These are phyloP conservation scores for Coemansia biformis DNA, from an alignment of 192 early-diverging fungal genomes.

Conservation along the genomic window DNA sequence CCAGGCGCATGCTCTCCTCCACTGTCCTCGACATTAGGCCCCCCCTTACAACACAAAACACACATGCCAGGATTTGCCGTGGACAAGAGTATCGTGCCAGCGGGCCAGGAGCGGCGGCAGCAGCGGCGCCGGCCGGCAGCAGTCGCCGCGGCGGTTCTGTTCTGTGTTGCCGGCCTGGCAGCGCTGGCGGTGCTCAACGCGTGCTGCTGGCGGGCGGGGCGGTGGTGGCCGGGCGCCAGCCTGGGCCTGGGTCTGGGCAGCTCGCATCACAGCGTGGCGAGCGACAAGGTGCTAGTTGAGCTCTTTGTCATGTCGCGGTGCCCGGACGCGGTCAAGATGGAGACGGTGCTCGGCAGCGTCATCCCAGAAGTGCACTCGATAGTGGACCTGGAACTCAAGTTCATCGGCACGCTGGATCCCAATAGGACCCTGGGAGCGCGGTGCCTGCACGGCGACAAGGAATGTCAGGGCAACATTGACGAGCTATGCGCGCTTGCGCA, in stretches of 20 bases:
- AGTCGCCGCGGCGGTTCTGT: background rate
- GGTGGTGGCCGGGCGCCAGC: background rate
- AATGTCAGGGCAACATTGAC: constrained; percentile 52
- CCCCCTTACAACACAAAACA: no score
- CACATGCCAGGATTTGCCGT: background rate
- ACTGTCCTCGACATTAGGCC: background rate
- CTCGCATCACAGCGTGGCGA: constrained; percentile 6
- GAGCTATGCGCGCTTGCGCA: constrained; percentile 44
- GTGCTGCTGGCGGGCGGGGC: background rate
- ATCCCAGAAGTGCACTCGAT: constrained; percentile 46
- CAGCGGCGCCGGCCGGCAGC: no score
- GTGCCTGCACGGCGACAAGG: constrained; percentile 53
- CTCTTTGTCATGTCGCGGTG: constrained; percentile 73
- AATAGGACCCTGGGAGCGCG: constrained; percentile 23
- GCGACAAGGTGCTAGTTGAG: constrained; percentile 50
- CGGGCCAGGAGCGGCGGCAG: background rate
- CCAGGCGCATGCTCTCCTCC: no score
- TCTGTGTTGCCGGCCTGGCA: background rate
- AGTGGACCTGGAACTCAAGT: constrained; percentile 45
- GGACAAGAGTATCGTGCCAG: background rate
- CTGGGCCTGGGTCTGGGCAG: no score
- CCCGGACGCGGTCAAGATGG: constrained; percentile 58
- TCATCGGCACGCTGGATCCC: constrained; percentile 42
- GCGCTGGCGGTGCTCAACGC: background rate
- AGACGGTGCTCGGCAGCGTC: constrained; percentile 32